Conservation (phyloP, 2,329 filamentous ascomycete species). For the Calonectria honghensis region DNA sequence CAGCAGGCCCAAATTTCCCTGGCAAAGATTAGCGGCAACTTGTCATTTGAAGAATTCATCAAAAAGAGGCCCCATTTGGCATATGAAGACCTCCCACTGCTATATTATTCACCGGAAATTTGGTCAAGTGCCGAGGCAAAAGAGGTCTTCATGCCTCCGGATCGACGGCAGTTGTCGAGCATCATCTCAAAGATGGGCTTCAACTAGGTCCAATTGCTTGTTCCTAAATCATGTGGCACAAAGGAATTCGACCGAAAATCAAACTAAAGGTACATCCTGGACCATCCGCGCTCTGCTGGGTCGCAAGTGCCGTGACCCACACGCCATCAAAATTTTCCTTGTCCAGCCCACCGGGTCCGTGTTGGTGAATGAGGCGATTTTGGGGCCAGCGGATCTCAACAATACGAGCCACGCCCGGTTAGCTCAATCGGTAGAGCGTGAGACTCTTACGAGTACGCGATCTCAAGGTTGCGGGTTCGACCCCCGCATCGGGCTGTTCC, state of each 20-base stretch:
- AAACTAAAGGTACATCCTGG: neutral
- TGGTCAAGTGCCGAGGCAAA: conserved; percentile 55
- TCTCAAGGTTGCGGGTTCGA: conserved; percentile 76
- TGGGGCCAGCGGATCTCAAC: conserved; percentile 6
- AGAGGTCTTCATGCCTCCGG: conserved; percentile 49
- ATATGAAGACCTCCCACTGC: conserved; percentile 53
- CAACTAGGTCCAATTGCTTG: neutral
- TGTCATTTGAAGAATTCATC: conserved; percentile 50
- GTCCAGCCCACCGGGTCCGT: conserved; percentile 11
- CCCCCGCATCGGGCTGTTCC: conserved; percentile 62
- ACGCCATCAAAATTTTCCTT: neutral
- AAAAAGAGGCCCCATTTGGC: conserved; percentile 47
- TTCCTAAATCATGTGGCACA: neutral
- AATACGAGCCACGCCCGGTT: conserved; percentile 51
- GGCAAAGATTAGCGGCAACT: neutral
- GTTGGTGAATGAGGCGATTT: conserved; percentile 20
- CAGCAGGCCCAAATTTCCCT: conserved; percentile 50
- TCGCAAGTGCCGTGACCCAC: neutral
- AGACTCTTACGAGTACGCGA: conserved; percentile 73
- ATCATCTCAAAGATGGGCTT: conserved; percentile 36
- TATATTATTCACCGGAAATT: conserved; percentile 55
- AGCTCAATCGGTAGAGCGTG: conserved; percentile 74
- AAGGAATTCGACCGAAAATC: neutral
- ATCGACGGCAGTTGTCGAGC: conserved; percentile 49
- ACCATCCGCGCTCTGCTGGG: too few species aligned